phyloP scores from a whole-genome alignment of 2,329 filamentous ascomycete genomes.

The Apiospora koreana region DNA sequence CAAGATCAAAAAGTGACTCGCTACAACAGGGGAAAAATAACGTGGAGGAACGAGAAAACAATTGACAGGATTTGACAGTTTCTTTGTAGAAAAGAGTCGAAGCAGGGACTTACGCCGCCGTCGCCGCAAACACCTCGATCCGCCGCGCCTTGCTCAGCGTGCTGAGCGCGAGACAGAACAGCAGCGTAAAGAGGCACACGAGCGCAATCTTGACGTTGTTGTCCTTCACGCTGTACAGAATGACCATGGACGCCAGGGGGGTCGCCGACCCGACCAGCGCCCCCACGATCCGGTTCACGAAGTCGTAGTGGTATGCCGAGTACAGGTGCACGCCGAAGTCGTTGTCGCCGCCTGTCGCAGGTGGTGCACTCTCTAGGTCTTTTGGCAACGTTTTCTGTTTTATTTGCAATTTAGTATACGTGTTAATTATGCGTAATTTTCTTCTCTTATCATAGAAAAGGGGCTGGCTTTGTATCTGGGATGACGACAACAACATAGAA shows the following conservation, averaged over 20 bases:
- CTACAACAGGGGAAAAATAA: too few species aligned
- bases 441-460: background rate
- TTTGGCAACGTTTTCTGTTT: slow-evolving; percentile 2
- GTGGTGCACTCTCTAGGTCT: slow-evolving; percentile 6
- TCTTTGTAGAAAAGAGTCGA: background rate
- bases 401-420: background rate
- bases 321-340: slow-evolving; percentile 1
- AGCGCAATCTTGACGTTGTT: slow-evolving; percentile 9
- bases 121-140: slow-evolving; percentile 14
- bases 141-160: slow-evolving; percentile 13
- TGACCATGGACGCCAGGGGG: slow-evolving; percentile 13
- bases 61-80: background rate
- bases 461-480: background rate
- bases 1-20: too few species aligned
- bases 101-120: slow-evolving; percentile 8
- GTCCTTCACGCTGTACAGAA: slow-evolving; percentile 8
- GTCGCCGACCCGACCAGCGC: slow-evolving; percentile 2
- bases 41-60: too few species aligned
- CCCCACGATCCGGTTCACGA: slow-evolving; percentile 12
- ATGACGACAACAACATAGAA: background rate
- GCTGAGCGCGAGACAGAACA: slow-evolving; percentile 14
- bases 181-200: slow-evolving; percentile 12
- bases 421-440: background rate
- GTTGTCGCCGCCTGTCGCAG: background rate
- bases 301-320: background rate